A percentile compares a stretch with the other conserved stretches of the same genome.
Evolutionary conservation across 768 basidiomycete genomes (phyloP).

Genomic region (Ramaria sp.): DNA sequence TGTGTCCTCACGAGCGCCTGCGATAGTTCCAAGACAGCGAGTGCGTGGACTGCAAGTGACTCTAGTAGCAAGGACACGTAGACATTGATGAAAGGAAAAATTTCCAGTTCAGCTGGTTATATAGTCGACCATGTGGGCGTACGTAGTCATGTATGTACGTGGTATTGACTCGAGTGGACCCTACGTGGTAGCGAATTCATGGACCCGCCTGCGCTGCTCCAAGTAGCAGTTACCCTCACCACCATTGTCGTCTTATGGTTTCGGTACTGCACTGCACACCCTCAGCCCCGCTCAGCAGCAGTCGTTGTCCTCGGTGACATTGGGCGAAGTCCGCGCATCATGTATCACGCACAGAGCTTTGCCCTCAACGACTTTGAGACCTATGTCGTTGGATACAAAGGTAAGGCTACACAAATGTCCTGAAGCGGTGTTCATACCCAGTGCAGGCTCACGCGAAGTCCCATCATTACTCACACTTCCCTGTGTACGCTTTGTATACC

Average conservation of each 20-base stretch:
- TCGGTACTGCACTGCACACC: neutral
- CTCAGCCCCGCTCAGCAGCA: conserved; percentile 54
- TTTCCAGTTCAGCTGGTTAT: neutral
- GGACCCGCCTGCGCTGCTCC: neutral
- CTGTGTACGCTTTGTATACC: conserved; percentile 52
- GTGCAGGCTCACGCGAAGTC: conserved; percentile 64
- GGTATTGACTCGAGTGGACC: too few relatives aligned
- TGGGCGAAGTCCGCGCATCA: conserved; percentile 93
- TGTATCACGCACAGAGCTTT: conserved; percentile 96
- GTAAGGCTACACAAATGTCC: conserved; percentile 29
- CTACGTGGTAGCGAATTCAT: too few relatives aligned
- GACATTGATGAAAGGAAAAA: neutral
- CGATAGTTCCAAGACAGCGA: neutral
- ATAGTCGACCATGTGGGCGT: neutral
- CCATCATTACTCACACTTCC: conserved; percentile 61
- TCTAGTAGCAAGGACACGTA: conserved; percentile 4
- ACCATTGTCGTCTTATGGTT: neutral
- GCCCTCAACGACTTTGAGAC: conserved; percentile 70
- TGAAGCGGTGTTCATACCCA: neutral
- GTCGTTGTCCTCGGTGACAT: conserved; percentile 93
- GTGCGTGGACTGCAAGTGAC: conserved; percentile 3
- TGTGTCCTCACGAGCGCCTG: conserved; percentile 4
- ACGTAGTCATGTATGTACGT: too few relatives aligned
- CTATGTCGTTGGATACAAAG: conserved; percentile 76
- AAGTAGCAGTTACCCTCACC: neutral